Base-by-base conservation (phyloP, 2,329 filamentous ascomycete genomes). In the Scorias spongiosa region DNA sequence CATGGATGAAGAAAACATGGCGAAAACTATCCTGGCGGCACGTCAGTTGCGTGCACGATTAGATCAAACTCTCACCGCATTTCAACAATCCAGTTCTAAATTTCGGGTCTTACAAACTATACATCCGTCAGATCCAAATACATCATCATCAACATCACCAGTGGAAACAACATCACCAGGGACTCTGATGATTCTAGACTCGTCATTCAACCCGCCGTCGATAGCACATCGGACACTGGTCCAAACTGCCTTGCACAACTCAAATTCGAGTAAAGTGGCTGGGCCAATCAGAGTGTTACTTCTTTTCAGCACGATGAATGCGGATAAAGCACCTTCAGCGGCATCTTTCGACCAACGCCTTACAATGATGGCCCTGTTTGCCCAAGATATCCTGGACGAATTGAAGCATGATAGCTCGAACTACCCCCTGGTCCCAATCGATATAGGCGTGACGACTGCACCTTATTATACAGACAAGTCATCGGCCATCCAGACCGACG, bases 381-480 rank as follows among this genome's bases (percentile, higher is more conserved):
- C 78, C 2, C 58, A 65, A 41, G 79, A 81, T 48, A 49, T 75
- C 2, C 57, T 62, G 11, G 42, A 51, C 20, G 38, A 39, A 42
- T 44, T 56, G 17, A 39, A 49, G 37, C 43, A 39, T 12, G 12
- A 20, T 11, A 7, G 14, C 3, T 17, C 20, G 7, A 42, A 47
- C 11, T 3, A 53, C 49, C 5, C 39, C 60, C 0, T 79, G 4
- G 44, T 68, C 0, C 50, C 64, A 2, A 64, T 72, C 14, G 83
- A 88, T 51, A 71, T 89, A 32, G 82, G 71, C 1, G 69, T 91
- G 1, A 85, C 81, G 0, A 81, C 73, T 30, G 69, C 74, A 53
- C 80, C 84, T 0, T 87, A 80, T 57, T 91, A 89, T 54, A 75
- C 76, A 46, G 78, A 80, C 54, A 89, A 89, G 63, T 75, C 76